Base-by-base conservation (phyloP, 2,329 filamentous ascomycete genomes). In the Nectriaceae sp. region DNA sequence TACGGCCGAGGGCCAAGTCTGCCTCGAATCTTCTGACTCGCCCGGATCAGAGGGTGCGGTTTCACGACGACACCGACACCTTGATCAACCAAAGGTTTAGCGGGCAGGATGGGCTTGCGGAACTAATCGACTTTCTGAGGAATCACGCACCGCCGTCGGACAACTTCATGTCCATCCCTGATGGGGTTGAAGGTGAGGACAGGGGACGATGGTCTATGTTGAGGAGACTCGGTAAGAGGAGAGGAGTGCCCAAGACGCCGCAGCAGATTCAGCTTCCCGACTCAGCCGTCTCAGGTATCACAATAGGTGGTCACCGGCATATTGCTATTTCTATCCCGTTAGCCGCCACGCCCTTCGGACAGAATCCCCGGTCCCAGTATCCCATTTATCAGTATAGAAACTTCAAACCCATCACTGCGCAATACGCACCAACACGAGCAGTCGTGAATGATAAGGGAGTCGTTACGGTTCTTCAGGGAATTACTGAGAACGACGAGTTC, bases 281-380 rank as follows among this genome's bases (percentile, higher is more conserved):
- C 59, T 76, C 76, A 20, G 79, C 80, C 11, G 70, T 84, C 13
- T 76, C 78, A 4, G 76, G 78, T 6, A 76, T 67, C 29, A 84
- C 80, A 0, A 76, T 65, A 5, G 74, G 70, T 3, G 81, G 81
- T 2, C 71, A 80, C 58, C 72, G 78, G 4, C 77, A 84, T 56
- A 83, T 85, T 53, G 79, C 80, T 49, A 84, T 84, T 43, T 83
- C 80, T 0, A 83, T 84, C 38, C 81, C 82, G 2, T 50, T 76
- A 11, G 73, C 80, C 53, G 68, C 79, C 48, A 74, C 72, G 4
- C 72, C 78, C 19, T 65, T 76, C 37, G 70, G 68, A 3, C 52
- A 57, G 29, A 56, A 53, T 24, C 59, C 62, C 18, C 59, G 62
- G 40, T 63, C 68, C 5, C 68, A 72, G 47, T 68, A 70, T 46